Evolutionary conservation across 768 basidiomycete genomes (phyloP), one percentile per base, ranked within the genome.

Genomic region (Psilocybe tampanensis): DNA sequence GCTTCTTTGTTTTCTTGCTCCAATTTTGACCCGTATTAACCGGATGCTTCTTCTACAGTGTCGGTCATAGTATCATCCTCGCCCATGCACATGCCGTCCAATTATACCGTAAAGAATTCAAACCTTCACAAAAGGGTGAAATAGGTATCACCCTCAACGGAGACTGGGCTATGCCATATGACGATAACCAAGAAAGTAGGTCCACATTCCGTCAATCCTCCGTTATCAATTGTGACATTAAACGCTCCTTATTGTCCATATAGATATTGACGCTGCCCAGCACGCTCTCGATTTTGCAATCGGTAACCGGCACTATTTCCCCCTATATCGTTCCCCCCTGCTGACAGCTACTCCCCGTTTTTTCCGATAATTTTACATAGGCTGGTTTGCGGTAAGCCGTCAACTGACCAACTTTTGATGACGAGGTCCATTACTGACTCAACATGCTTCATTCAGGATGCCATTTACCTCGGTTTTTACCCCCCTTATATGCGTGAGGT

Each of bases 61-160:
- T 87, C 57, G 89, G 81, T 2, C 89, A 89, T 68, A 80, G 72
- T 62, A 69, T 89, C 51, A 85, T 91, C 42, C 73, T 90, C 22
- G 78, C 90, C 1, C 91, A 92, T 61, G 90, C 88, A 0, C 66
- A 80, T 58, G 86, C 85, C 18, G 82, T 83, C 44, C 84, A 89
- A 65, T 62, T 85, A 12, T 92, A 90, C 66, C 83, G 86, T 24
- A 79, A 85, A 24, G 70, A 86, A 49, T 92, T 84, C 78, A 85
- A 89, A 71, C 61, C 77, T 3, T 69, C 59, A 1, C 88, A 90
- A 67, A 75, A 80, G 9, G 91, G 89, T 21, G 73, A 79, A 60
- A 88, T 92, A 62, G 89, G 89, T n/a, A 90, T 92, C 65, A 91
- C 90, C 0, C 75, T 91, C 44, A 90, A 90, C 62, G 86, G 88